Conservation (phyloP, 148 eudicot genomes). For the Oxyria digyna region DNA sequence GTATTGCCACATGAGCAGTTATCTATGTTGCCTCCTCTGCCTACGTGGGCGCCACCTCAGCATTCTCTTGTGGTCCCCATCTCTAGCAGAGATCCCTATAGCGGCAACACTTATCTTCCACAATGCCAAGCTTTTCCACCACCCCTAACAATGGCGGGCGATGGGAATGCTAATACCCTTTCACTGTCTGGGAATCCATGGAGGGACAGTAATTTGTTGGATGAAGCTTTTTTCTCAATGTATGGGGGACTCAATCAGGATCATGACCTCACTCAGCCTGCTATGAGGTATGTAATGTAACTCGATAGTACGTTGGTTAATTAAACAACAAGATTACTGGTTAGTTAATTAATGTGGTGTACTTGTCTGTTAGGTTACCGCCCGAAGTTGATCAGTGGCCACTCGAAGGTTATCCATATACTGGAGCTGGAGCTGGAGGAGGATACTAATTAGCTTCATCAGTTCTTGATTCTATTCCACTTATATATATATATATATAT, state of each 20-base stretch:
- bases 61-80: not conserved
- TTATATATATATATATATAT: no score
- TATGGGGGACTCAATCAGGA: no score
- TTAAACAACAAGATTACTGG: not conserved
- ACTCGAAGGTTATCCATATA: no score
- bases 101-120: not conserved
- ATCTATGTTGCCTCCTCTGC: not conserved
- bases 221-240: not conserved
- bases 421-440: no score
- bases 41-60: not conserved
- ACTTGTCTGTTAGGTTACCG: not conserved
- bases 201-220: not conserved
- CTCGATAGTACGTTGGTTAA: no score
- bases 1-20: not conserved
- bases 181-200: not conserved
- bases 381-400: no score
- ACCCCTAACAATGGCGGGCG: not conserved
- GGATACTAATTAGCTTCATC: no score
- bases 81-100: not conserved
- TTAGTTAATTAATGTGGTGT: not conserved
- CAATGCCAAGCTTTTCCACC: not conserved
- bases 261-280: no score
- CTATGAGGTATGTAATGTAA: no score
- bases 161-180: not conserved
- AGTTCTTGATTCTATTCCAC: no score